Base-by-base conservation (phyloP, 2,329 filamentous ascomycete species). In the Venturia aucupariae region DNA sequence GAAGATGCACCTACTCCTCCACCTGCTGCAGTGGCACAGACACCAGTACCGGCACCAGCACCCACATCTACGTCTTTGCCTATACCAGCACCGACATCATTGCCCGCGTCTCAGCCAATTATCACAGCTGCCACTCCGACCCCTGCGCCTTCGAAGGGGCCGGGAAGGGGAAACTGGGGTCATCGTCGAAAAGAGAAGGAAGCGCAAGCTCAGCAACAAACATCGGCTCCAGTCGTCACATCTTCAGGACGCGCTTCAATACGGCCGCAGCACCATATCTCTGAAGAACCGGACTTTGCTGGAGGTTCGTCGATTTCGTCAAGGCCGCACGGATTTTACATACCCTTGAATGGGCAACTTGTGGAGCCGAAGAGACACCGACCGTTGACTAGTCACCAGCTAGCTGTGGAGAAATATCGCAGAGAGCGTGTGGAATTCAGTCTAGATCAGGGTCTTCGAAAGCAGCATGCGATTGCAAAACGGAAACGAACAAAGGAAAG, bases 341-440 rank as follows among this genome's bases (percentile, higher is more conserved):
- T 82, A 19, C 78, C 80, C 22, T 75, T 81, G 24, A 78, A 82
- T 17, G 85, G 86, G 41, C 72, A 73, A 5, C 74, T 76, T 65
- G 69, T 73, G 61, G 68, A 70, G 19, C 62, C 46, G 68, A 80
- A 80, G 67, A 77, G 91, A 71, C 86, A 87, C 10, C 83, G 90
- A 1, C 90, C 90, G 2, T 84, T 90, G 0, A 94, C 90, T 0
- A 88, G 89, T 42, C 90, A 94, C 74, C 90, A 94, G 75, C 79
- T 92, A 46, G 90, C 90, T 0, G 88, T 94, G 0, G 89, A 92
- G 73, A 84, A 87, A 64, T 92, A 92, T 74, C 82, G 90, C 22
- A 88, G 85, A 66, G 85, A 90, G 70, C 86, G 90, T 6, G 90
- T 93, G n/a, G 88, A 92, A 70, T 88, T 92, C 70, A 90, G 91